Percentiles rank a stretch among this genome's conserved stretches.
Conservation (phyloP, 2,329 filamentous ascomycete species). For the Parastagonospora nodorum region DNA sequence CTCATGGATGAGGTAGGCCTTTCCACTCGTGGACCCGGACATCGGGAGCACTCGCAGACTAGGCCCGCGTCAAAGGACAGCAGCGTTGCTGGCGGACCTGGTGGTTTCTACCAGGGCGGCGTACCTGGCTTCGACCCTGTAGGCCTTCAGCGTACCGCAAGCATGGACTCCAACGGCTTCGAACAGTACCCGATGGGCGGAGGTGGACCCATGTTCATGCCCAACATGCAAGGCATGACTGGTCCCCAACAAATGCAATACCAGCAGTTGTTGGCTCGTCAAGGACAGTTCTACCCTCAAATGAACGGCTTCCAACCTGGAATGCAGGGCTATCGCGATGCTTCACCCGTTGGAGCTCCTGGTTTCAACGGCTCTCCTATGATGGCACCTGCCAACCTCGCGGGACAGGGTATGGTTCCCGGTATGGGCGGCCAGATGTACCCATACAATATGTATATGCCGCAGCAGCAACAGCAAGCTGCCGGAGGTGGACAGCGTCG, state of each 20-base stretch:
- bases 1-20: conserved; percentile 98
- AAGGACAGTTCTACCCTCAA: conserved; percentile 52
- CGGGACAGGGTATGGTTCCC: conserved; percentile 42
- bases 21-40: conserved; percentile 59
- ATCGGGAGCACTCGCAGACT: conserved; percentile 44
- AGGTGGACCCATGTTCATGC: conserved; percentile 41
- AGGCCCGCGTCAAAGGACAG: conserved; percentile 46
- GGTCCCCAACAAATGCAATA: conserved; percentile 61
- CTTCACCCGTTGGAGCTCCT: conserved; percentile 48
- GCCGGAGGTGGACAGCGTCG: conserved; percentile 57
- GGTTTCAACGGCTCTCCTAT: conserved; percentile 51
- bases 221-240: conserved; percentile 48
- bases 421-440: conserved; percentile 48
- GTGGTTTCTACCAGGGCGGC: conserved; percentile 45
- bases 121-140: conserved; percentile 48
- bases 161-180: conserved; percentile 56
- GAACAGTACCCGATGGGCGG: conserved; percentile 51
- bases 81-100: conserved; percentile 34
- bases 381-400: conserved; percentile 55
- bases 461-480: conserved; percentile 49
- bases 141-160: conserved; percentile 52
- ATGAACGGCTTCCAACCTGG: conserved; percentile 51
- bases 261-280: conserved; percentile 60
- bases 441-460: conserved; percentile 59
- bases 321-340: conserved; percentile 52